Evolutionary conservation across 192 early-diverging fungal genomes (phyloP).

Genomic region (Kappamyces sp.): DNA sequence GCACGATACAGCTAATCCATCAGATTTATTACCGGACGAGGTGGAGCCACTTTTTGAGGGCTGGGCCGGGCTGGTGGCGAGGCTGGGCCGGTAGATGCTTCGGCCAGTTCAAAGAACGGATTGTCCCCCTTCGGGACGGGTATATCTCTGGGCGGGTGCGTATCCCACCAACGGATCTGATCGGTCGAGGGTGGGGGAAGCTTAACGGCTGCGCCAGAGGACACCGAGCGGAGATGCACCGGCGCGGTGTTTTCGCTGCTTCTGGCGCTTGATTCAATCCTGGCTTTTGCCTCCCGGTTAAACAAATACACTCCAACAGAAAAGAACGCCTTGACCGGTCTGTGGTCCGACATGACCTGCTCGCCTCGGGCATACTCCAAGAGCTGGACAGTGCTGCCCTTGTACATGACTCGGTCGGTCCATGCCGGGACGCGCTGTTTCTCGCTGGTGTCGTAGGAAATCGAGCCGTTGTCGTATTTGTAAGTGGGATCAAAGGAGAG

Average conservation of each 20-base stretch:
- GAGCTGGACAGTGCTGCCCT: slow-evolving; percentile 41
- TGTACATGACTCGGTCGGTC: slow-evolving; percentile 39
- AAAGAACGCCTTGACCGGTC: slow-evolving; percentile 46
- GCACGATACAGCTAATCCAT: too few species aligned
- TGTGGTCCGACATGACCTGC: slow-evolving; percentile 71
- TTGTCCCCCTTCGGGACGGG: background rate
- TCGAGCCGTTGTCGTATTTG: slow-evolving; percentile 71
- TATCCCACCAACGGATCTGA: slow-evolving; percentile 12
- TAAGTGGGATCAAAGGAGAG: slow-evolving; percentile 75
- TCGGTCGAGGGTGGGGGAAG: slow-evolving; percentile 9
- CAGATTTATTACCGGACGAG: too few species aligned
- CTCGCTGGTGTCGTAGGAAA: slow-evolving; percentile 68
- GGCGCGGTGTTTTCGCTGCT: slow-evolving; percentile 2
- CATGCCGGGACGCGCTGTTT: slow-evolving; percentile 59
- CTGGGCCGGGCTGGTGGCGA: too few species aligned
- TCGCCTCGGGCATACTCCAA: slow-evolving; percentile 47
- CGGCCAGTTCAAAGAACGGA: slow-evolving; percentile 11
- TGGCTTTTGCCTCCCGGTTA: slow-evolving; percentile 4
- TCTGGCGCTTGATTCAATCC: slow-evolving; percentile 4
- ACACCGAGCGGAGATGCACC: background rate
- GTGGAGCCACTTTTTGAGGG: too few species aligned
- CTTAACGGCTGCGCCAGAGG: slow-evolving; percentile 2
- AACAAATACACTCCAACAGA: slow-evolving; percentile 17
- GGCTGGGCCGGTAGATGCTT: too few species aligned
- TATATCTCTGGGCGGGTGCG: background rate